These are phyloP conservation scores for Candida corydali DNA, from an alignment of 805 yeast genomes.

Conservation along the genomic window DNA sequence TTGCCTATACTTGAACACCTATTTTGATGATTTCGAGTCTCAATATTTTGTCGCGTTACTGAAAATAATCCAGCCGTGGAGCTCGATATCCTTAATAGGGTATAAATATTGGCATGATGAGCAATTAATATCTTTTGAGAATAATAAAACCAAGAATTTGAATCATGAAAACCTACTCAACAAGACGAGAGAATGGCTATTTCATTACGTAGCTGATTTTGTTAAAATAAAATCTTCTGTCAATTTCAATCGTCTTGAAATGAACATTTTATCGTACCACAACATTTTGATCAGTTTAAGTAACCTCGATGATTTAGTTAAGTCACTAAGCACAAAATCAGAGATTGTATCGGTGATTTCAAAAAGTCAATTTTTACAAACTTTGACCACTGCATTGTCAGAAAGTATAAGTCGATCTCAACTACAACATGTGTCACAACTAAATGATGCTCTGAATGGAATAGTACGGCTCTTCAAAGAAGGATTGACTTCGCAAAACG, in stretches of 20 bases:
- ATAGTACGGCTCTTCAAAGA: conserved; percentile 1
- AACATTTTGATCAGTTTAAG: conserved; percentile 23
- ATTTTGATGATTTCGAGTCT: conserved; percentile 15
- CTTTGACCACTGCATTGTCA: conserved; percentile 8
- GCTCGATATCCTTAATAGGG: conserved; percentile 23
- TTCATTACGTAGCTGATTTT: conserved; percentile 5
- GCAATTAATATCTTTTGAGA: conserved; percentile 12
- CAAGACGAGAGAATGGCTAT: conserved; percentile 7
- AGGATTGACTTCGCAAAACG: background rate
- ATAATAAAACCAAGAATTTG: conserved; percentile 4
- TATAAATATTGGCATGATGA: conserved; percentile 30
- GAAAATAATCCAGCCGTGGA: conserved; percentile 20
- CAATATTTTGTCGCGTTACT: conserved; percentile 1
- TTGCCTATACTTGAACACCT: conserved; percentile 19
- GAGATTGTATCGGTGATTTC: conserved; percentile 11
- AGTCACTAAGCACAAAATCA: conserved; percentile 13
- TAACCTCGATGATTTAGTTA: conserved; percentile 16
- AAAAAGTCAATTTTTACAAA: conserved; percentile 4
- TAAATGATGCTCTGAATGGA: background rate
- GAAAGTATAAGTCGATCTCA: conserved; percentile 7
- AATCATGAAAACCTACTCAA: background rate
- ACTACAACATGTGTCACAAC: background rate
- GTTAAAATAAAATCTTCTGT: conserved; percentile 4
- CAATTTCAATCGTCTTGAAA: too few relatives aligned
- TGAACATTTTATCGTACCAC: conserved; percentile 18